A percentile compares a stretch with the other conserved stretches of the same genome.
Evolutionary conservation across 1,139 yeast species (phyloP).

Genomic region (Suhomyces anneliseae): DNA sequence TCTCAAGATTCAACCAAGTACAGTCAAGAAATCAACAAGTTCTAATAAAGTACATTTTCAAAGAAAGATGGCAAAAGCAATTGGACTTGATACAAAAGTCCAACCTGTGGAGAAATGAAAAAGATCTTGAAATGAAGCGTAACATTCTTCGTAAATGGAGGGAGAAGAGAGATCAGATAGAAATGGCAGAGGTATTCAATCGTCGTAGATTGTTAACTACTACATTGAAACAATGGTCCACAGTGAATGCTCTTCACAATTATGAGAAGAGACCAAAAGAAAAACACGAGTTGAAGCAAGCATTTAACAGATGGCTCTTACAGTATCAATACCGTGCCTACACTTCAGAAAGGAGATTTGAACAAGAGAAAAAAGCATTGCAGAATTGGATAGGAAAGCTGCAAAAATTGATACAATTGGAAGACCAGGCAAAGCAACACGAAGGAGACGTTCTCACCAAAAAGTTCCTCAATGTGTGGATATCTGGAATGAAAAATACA

Average conservation of each 20-base stretch:
- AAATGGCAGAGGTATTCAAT: neutral
- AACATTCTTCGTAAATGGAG: conserved; percentile 19
- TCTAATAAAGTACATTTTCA: conserved; percentile 16
- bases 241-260: conserved; percentile 2
- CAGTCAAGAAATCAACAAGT: conserved; percentile 8
- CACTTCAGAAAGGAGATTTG: neutral
- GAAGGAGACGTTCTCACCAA: neutral
- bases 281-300: neutral
- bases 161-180: conserved; percentile 1
- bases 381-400: neutral
- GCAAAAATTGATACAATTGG: neutral
- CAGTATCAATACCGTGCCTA: neutral
- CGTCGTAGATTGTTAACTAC: neutral
- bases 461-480: conserved; percentile 1
- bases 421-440: neutral
- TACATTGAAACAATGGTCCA: conserved; percentile 18
- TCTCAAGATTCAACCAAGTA: conserved; percentile 7
- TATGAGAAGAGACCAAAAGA: neutral
- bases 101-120: neutral
- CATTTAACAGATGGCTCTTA: neutral
- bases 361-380: neutral
- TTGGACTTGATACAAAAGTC: conserved; percentile 9
- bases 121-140: conserved; percentile 7
- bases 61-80: conserved; percentile 18
- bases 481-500: neutral